These are phyloP conservation scores for Starmerella apis DNA, from an alignment of 805 yeast genomes.

Conservation along the genomic window DNA sequence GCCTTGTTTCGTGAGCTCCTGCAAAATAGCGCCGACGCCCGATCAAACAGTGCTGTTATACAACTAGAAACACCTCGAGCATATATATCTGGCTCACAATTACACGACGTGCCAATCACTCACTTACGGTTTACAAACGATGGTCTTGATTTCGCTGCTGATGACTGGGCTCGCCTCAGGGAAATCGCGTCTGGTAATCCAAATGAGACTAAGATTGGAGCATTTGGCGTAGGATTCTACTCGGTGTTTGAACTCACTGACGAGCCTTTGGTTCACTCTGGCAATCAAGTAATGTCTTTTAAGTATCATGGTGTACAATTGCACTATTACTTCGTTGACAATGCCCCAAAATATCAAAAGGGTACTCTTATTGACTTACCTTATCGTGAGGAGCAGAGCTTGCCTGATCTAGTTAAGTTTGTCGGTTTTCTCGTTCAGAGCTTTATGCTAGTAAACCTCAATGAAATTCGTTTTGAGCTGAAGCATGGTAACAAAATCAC, in stretches of 20 bases:
- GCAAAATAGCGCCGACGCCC: conserved; percentile 37
- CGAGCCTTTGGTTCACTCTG: conserved; percentile 56
- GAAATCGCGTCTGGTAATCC: conserved; percentile 38
- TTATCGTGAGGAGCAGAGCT: conserved; percentile 25
- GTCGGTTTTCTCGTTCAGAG: conserved; percentile 35
- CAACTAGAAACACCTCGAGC: conserved; percentile 24
- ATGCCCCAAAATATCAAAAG: conserved; percentile 20
- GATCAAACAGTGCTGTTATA: conserved; percentile 31
- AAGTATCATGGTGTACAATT: conserved; percentile 34
- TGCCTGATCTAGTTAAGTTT: conserved; percentile 32
- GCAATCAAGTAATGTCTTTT: conserved; percentile 32
- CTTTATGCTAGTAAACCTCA: conserved; percentile 31
- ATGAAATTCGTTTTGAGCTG: conserved; percentile 25
- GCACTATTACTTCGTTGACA: conserved; percentile 27
- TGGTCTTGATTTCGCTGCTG: conserved; percentile 31
- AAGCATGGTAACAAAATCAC: conserved; percentile 25
- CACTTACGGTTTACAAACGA: conserved; percentile 28
- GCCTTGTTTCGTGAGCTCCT: conserved; percentile 35
- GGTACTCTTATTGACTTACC: conserved; percentile 36
- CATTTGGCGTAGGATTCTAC: conserved; percentile 46
- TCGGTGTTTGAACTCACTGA: conserved; percentile 72
- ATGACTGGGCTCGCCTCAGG: conserved; percentile 34
- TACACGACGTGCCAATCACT: conserved; percentile 28
- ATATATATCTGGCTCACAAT: conserved; percentile 18
- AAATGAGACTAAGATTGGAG: conserved; percentile 36